These are phyloP conservation scores for Fusarium buxicola DNA, from an alignment of 2,329 filamentous ascomycete genomes.

Conservation along the genomic window DNA sequence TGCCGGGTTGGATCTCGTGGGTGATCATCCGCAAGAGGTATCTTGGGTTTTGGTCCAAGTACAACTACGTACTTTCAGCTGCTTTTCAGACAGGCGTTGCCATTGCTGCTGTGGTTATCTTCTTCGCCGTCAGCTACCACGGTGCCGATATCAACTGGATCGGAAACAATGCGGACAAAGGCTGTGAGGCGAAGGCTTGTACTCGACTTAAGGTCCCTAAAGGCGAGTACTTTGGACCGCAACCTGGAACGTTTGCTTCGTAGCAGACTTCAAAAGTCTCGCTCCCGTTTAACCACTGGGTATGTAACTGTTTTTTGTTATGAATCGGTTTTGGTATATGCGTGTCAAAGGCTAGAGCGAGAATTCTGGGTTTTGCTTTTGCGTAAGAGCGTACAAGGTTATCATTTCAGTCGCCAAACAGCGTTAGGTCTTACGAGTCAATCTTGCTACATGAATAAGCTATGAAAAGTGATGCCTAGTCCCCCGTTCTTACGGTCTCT, in stretches of 20 bases:
- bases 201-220: constrained; percentile 42
- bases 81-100: constrained; percentile 59
- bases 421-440: no score
- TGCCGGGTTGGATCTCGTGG: constrained; percentile 61
- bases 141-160: constrained; percentile 57
- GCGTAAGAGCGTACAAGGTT: no score
- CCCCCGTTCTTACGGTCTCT: no score
- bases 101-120: constrained; percentile 60
- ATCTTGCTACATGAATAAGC: no score
- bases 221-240: constrained; percentile 49
- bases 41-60: constrained; percentile 62
- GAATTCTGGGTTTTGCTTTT: no score
- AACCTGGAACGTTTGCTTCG: constrained; percentile 29
- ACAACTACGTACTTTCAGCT: constrained; percentile 62
- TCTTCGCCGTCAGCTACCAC: constrained; percentile 59
- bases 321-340: no score
- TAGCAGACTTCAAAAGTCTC: neutral
- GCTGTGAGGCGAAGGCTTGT: constrained; percentile 43
- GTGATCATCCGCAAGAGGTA: constrained; percentile 58
- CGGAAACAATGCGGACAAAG: constrained; percentile 52
- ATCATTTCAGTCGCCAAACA: no score
- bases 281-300: no score
- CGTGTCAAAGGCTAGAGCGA: no score
- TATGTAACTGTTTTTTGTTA: no score
- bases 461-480: no score